These are phyloP conservation scores for Citrullus mucosospermus DNA, from an alignment of 306 rosid genomes.

Conservation along the genomic window DNA sequence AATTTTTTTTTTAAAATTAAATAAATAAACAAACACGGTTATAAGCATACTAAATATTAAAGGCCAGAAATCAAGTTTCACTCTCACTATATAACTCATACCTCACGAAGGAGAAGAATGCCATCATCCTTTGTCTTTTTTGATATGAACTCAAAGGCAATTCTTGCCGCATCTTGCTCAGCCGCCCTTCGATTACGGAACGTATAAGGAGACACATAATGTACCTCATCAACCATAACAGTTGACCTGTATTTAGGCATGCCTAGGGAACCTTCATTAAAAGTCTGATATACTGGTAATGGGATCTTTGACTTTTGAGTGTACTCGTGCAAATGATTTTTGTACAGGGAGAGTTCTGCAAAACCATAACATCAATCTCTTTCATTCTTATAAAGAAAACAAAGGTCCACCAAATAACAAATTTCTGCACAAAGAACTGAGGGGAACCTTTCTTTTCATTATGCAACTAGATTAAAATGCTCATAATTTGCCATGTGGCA, in stretches of 20 bases:
- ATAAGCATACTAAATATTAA: neutral
- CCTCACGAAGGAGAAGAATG: constrained; percentile 22
- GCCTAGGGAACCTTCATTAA: constrained; percentile 22
- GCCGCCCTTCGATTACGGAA: constrained; percentile 26
- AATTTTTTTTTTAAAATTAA: neutral
- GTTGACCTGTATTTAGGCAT: constrained; percentile 18
- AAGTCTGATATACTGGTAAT: constrained; percentile 21
- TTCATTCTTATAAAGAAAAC: neutral
- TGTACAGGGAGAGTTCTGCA: constrained; percentile 10
- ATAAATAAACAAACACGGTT: neutral
- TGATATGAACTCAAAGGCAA: constrained; percentile 20
- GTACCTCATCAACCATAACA: constrained; percentile 23
- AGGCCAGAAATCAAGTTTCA: neutral
- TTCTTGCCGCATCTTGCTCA: constrained; percentile 38
- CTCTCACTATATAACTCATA: constrained; percentile 4
- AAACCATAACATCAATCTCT: neutral
- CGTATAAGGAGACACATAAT: constrained; percentile 15
- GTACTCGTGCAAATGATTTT: constrained; percentile 22
- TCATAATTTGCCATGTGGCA: no score
- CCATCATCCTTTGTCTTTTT: constrained; percentile 19
- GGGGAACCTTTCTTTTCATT: neutral
- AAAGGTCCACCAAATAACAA: neutral
- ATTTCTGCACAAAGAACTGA: neutral
- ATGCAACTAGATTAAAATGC: neutral
- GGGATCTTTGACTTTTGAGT: constrained; percentile 13